A percentile compares a stretch with the other conserved stretches of the same genome.
Evolutionary conservation across 306 rosid genomes (phyloP).

Genomic region (Corylus avellana): DNA sequence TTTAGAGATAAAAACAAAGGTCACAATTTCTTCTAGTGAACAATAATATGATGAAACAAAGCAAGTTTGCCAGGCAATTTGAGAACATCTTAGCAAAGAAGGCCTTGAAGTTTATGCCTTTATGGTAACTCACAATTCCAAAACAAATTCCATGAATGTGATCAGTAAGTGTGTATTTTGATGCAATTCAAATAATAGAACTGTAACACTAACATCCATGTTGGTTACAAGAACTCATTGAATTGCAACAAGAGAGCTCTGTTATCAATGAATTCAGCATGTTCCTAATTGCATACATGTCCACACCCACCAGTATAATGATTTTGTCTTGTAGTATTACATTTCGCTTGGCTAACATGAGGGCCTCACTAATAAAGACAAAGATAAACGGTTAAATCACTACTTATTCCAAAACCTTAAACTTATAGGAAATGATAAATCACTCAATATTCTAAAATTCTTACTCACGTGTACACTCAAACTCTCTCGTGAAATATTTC

Average conservation of each 20-base stretch:
- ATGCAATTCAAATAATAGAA: not conserved
- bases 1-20: not conserved
- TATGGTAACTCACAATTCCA: not conserved
- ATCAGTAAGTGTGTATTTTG: not conserved
- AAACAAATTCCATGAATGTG: not conserved
- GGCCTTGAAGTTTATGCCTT: not conserved
- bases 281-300: not conserved
- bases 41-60: not conserved
- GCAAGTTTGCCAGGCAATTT: not conserved
- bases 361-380: not conserved
- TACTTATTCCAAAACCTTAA: too few relatives aligned
- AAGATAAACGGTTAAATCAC: too few relatives aligned
- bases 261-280: not conserved
- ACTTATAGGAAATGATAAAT: too few relatives aligned
- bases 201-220: too few relatives aligned
- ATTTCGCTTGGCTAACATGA: not conserved
- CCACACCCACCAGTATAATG: not conserved
- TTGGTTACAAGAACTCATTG: not conserved
- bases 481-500: too few relatives aligned
- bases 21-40: not conserved
- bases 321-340: not conserved
- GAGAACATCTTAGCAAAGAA: slow-evolving; percentile 2
- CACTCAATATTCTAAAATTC: too few relatives aligned
- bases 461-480: too few relatives aligned
- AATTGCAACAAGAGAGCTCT: not conserved